Evolutionary conservation across 176 grass and related monocot genomes (phyloP).

Genomic region (Juncus effusus): DNA sequence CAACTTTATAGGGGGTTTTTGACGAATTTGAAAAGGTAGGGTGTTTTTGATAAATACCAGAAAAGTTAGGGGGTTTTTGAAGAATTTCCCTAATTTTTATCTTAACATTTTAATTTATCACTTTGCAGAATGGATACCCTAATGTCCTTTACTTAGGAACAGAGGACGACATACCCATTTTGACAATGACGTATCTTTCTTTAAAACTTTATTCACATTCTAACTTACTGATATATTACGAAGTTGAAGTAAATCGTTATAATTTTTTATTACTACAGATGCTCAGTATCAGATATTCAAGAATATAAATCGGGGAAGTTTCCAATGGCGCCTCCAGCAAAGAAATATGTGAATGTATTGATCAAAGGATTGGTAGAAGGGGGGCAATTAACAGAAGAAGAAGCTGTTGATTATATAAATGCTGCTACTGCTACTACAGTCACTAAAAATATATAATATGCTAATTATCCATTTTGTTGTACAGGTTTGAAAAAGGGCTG

Average conservation of each 20-base stretch:
- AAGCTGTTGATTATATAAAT: conserved; percentile 53
- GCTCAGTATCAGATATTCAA: conserved; percentile 55
- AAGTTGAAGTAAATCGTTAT: neutral
- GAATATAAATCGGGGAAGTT: conserved; percentile 46
- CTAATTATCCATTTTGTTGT: neutral
- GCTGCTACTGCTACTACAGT: conserved; percentile 23
- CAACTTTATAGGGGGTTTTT: no score
- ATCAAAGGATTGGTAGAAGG: conserved; percentile 76
- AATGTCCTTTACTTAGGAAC: conserved; percentile 75
- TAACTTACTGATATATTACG: neutral
- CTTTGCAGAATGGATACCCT: conserved; percentile 77
- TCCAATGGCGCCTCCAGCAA: conserved; percentile 45
- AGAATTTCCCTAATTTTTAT: no score
- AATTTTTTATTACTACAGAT: conserved; percentile 31
- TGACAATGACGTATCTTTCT: conserved; percentile 70
- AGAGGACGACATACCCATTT: conserved; percentile 77
- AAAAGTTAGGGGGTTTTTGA: no score
- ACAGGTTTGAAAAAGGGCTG: no score
- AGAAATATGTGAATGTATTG: conserved; percentile 49
- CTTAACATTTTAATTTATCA: conserved; percentile 10
- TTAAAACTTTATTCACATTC: neutral
- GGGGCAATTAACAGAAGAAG: conserved; percentile 46
- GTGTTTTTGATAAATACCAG: no score
- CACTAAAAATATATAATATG: neutral
- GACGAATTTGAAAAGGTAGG: no score